Evolutionary conservation across 495 filamentous ascomycete genomes (phyloP).

Genomic region (Neurospora sp.): DNA sequence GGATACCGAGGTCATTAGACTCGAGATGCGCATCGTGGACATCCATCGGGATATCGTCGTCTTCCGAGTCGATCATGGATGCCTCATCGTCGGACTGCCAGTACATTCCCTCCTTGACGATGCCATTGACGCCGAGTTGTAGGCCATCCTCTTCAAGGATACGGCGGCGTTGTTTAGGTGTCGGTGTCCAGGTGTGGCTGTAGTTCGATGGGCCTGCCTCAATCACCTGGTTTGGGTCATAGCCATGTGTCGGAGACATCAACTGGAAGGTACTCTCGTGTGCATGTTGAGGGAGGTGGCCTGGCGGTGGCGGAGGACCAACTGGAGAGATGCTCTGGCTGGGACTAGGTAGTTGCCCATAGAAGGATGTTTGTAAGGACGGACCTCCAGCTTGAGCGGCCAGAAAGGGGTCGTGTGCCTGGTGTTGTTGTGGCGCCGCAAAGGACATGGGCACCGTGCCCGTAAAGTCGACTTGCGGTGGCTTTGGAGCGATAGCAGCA

Average conservation of each 20-base stretch:
- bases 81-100: constrained; percentile 58
- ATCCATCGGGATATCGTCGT: constrained; percentile 26
- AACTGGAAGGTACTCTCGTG: neutral
- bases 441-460: constrained; percentile 8
- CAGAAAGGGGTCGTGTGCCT: constrained; percentile 1
- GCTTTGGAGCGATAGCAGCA: constrained; percentile 24
- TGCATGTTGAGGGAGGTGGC: neutral
- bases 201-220: neutral
- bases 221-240: neutral
- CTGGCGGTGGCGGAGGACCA: neutral
- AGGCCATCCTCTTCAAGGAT: neutral
- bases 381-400: neutral
- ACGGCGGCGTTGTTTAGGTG: neutral
- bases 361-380: neutral
- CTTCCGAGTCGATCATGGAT: constrained; percentile 46
- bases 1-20: constrained; percentile 30
- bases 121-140: neutral
- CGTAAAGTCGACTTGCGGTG: constrained; percentile 24
- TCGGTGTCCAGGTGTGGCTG: neutral
- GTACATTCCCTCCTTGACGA: constrained; percentile 24
- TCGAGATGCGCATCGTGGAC: constrained; percentile 20
- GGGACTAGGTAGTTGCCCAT: neutral
- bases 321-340: neutral
- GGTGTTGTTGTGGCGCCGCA: constrained; percentile 7
- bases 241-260: neutral